Evolutionary conservation across 257 asterid species (phyloP).

Genomic region (Thymus mandschuricus): DNA sequence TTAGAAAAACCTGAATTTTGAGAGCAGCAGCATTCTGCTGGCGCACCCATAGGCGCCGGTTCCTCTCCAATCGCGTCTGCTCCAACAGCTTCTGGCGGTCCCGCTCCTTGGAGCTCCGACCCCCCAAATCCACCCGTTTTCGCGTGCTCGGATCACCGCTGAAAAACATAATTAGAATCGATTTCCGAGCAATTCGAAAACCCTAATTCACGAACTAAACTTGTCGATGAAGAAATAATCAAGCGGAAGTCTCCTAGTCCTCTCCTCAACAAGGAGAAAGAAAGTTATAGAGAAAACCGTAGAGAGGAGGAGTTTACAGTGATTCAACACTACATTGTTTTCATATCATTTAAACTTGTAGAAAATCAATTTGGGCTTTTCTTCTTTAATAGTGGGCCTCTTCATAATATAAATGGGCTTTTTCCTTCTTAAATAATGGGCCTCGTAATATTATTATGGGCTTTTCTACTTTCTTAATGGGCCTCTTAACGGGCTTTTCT

Average conservation of each 20-base stretch:
- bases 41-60: conserved; percentile 68
- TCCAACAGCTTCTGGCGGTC: conserved; percentile 92
- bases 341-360: background rate
- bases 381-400: too few relatives aligned
- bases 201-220: conserved; percentile 35
- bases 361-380: too few relatives aligned
- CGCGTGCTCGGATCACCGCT: conserved; percentile 84
- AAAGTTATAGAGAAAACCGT: conserved; percentile 6
- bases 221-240: conserved; percentile 35
- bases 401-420: too few relatives aligned
- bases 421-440: too few relatives aligned
- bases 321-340: background rate
- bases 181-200: conserved; percentile 7
- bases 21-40: conserved; percentile 88
- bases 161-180: conserved; percentile 61
- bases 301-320: conserved; percentile 12
- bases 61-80: conserved; percentile 86
- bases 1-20: conserved; percentile 65
- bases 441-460: too few relatives aligned
- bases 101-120: conserved; percentile 95
- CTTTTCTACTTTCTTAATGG: too few relatives aligned
- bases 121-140: conserved; percentile 97
- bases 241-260: conserved; percentile 25
- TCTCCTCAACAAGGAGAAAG: background rate
- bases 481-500: too few relatives aligned